Evolutionary conservation across 2,329 filamentous ascomycete genomes (phyloP).

Genomic region (Fusarium tupiense): DNA sequence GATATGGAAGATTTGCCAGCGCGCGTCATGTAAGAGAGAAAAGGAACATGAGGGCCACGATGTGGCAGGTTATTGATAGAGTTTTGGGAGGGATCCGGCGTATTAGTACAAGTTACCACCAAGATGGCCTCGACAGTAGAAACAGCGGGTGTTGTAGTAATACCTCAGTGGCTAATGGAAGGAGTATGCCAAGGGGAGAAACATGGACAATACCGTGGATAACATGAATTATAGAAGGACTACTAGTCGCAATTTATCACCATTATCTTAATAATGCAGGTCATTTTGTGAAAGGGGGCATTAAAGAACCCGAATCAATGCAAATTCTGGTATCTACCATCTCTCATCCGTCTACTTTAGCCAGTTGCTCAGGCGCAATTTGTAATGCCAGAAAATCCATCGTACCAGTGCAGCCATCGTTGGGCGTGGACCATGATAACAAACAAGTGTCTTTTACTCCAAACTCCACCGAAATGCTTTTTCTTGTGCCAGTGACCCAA

Average conservation of each 20-base stretch:
- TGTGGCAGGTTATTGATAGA: not conserved
- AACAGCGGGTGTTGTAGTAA: conserved; percentile 21
- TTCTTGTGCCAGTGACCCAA: not conserved
- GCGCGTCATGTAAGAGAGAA: conserved; percentile 28
- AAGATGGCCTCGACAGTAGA: conserved; percentile 14
- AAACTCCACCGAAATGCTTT: conserved; percentile 9
- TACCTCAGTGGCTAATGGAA: conserved; percentile 3
- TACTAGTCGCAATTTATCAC: conserved; percentile 1
- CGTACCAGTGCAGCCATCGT: not conserved
- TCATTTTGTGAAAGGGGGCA: not conserved
- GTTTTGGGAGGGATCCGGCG: not conserved
- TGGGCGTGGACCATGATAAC: conserved; percentile 6
- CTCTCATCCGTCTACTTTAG: conserved; percentile 24
- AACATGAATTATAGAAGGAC: conserved; percentile 4
- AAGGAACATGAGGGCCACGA: not conserved
- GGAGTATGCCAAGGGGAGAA: not conserved
- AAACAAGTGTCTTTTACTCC: conserved; percentile 21
- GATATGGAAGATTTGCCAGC: conserved; percentile 57
- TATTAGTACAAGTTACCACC: conserved; percentile 14
- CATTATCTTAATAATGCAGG: not conserved
- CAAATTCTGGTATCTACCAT: conserved; percentile 20
- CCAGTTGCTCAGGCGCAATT: conserved; percentile 3
- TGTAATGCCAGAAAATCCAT: not conserved
- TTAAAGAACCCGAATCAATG: not conserved
- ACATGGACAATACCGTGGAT: not conserved